Percentiles rank a stretch among this genome's conserved stretches.
Evolutionary conservation across 805 yeast genomes (phyloP).

Genomic region (Lipomyces sp.): DNA sequence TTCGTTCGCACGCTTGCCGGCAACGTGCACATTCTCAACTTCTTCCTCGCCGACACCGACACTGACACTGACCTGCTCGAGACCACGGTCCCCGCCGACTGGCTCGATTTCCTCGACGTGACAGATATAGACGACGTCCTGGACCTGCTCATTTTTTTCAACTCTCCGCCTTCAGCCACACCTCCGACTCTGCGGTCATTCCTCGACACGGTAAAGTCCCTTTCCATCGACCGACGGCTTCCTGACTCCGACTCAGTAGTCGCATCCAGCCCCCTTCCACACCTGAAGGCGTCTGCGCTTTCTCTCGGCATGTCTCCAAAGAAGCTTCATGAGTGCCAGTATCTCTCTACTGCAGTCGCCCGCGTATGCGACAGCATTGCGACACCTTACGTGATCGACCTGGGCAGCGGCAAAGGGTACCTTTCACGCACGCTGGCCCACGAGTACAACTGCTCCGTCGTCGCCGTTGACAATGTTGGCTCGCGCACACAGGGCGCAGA

Average conservation of each 20-base stretch:
- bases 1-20: conserved; percentile 25
- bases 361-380: conserved; percentile 6
- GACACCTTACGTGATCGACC: conserved; percentile 26
- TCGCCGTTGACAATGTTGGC: conserved; percentile 27
- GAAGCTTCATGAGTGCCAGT: conserved; percentile 30
- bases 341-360: conserved; percentile 15
- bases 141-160: conserved; percentile 13
- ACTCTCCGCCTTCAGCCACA: neutral
- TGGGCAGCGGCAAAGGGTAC: conserved; percentile 34
- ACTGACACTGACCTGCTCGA: conserved; percentile 20
- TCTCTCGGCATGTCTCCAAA: conserved; percentile 31
- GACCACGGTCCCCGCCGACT: conserved; percentile 15
- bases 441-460: conserved; percentile 19
- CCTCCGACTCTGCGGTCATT: no score
- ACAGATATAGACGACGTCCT: conserved; percentile 12
- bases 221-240: conserved; percentile 14
- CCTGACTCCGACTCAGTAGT: neutral
- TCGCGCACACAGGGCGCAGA: conserved; percentile 26
- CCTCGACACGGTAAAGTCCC: neutral
- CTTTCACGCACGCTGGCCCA: conserved; percentile 28
- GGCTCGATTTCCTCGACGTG: conserved; percentile 23
- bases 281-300: conserved; percentile 12
- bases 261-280: neutral
- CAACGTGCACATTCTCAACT: conserved; percentile 24
- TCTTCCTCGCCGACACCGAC: conserved; percentile 11